Base-by-base conservation (phyloP, 495 filamentous ascomycete species). In the Aspergillus nidulans region DNA sequence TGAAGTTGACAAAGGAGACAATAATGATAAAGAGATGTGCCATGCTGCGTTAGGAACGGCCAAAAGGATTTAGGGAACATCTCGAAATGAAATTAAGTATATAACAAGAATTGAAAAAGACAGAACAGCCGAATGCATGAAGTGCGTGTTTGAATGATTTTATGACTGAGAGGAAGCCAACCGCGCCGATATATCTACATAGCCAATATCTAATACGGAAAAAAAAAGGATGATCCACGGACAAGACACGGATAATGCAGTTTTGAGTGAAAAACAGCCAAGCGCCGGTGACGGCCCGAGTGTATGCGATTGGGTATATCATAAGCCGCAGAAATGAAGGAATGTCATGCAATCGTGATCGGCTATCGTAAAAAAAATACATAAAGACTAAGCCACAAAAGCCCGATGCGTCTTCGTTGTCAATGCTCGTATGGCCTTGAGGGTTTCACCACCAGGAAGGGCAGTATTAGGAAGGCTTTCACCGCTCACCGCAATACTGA, bases 341-440 rank as follows among this genome's bases (percentile, higher is more conserved):
- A 48, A 43, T n/a, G 49, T 43, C 55, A 58, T 52, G 43, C 55
- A 53, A 41, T 58, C 55, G 51, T 53, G 25, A 57, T 48, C 23
- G 20, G 55, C 24, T 16, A 43, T 49, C 30, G 43, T 12, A n/a
- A 30, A 34, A 44, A 10, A 9, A 59, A 30, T 15, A 50, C 45
- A 23, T 39, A 44, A 28, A 16, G 10, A 34, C 30, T 7, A 56
- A 36, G 57, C 57, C 34, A 54, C 45, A 39, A 59, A 59, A 12
- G 47, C 52, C 66, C 68, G 66, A 64, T 58, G 49, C 28, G 55
- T 61, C 46, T 55, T 34, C 25, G 42, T 56, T 40, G 55, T 26
- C 21, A 49, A 30, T 24, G 53, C 46, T 38, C 49, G 62, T 10
- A 64, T 32, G 24, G 45, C 36, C 16, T 65, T 45, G 13, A 60